A percentile compares a stretch with the other conserved stretches of the same genome.
Conservation (phyloP, 805 yeast genomes). For the Ascoidea tarda region DNA sequence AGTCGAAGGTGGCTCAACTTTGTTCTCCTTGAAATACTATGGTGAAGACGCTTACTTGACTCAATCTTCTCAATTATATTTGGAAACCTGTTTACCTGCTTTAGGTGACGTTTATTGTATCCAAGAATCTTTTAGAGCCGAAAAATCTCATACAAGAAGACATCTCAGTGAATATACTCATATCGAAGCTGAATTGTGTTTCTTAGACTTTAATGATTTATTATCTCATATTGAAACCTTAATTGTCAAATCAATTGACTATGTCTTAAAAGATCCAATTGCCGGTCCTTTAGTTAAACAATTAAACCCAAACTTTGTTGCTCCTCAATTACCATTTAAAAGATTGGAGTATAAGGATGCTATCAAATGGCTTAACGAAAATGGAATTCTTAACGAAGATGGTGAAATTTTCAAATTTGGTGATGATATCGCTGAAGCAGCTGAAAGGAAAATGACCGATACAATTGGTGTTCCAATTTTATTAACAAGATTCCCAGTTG, state of each 20-base stretch:
- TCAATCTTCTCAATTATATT: constrained; percentile 91
- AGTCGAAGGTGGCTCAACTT: constrained; percentile 98
- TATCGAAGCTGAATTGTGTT: constrained; percentile 87
- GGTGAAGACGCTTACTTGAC: constrained; percentile 96
- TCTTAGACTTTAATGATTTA: constrained; percentile 76
- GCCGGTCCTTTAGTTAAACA: constrained; percentile 84
- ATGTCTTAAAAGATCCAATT: constrained; percentile 77
- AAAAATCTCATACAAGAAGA: constrained; percentile 96
- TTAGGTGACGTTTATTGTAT: constrained; percentile 95
- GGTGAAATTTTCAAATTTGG: constrained; percentile 90
- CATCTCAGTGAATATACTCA: constrained; percentile 96
- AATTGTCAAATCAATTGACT: constrained; percentile 52
- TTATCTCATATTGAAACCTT: constrained; percentile 74
- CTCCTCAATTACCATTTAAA: constrained; percentile 78
- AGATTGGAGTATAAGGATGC: constrained; percentile 90
- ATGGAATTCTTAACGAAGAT: constrained; percentile 88
- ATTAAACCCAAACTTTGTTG: constrained; percentile 80
- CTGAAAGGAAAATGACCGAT: constrained; percentile 98
- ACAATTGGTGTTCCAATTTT: constrained; percentile 85
- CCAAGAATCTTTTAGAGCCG: constrained; percentile 98
- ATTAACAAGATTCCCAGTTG: constrained; percentile 90
- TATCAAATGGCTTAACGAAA: constrained; percentile 91
- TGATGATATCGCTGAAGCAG: constrained; percentile 99
- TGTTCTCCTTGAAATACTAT: constrained; percentile 85
- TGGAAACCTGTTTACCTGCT: constrained; percentile 93